Evolutionary conservation across 106 monocot genomes (phyloP), one percentile per base, ranked within the genome.

Genomic region (Apostasia shenzhenica): DNA sequence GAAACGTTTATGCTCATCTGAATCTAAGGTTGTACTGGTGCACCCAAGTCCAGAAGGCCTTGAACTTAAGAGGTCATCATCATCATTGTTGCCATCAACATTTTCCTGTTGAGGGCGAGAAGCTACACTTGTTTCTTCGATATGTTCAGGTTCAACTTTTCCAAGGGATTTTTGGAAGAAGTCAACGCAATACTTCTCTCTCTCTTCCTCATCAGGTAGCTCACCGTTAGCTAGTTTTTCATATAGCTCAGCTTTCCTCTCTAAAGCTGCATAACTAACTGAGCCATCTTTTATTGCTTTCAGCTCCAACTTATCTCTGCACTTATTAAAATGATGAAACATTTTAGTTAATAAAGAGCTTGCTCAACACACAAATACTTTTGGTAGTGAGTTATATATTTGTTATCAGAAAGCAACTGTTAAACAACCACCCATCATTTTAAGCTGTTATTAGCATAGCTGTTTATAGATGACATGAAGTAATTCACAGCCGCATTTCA

Each of bases 271-370:
- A 67, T 97, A 92, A 63, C 92, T 89, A 59, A 66, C 82, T 41
- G 89, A 84, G n/a, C 95, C 95, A 79, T 95, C 88, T 48, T 75
- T 84, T 58, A 74, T 59, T 43, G 89, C 91, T 77, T 95, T 95
- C 70, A 95, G 71, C 84, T 95, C 95, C 66, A 92, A 50, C 84
- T 95, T 95, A 74, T 95, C 95, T 60, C 95, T 95, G 76, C 11
- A 64, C 39, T 66, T 43, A 57, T 42, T 4, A 5, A 5, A 12
- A 4, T 26, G 26, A 26, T 26, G 14, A 11, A 55, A 42, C 2
- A 10, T 11, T 42, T 54, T 68, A 11, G 40, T 1, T 7, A 14
- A 14, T 6, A 48, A 49, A 26, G 6, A 1, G 37, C 13, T 47
- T 1, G 50, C 26, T 48, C 47, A 26, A 26, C 26, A 26, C 26